Evolutionary conservation across 1,139 yeast species (phyloP).

Genomic region (Geotrichum carabidarum): DNA sequence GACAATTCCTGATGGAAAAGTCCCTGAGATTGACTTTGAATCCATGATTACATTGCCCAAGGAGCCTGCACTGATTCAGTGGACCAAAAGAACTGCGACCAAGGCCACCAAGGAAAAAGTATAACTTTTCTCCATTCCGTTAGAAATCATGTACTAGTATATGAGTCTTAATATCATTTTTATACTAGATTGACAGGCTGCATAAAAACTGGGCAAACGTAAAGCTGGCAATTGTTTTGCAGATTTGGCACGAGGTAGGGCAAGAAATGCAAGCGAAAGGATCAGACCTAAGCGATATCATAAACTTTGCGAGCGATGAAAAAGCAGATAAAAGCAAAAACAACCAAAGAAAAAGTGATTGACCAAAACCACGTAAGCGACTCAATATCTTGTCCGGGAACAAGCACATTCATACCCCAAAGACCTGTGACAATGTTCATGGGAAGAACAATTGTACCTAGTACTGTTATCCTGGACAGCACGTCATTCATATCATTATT

Average conservation of each 20-base stretch:
- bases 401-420: slow-evolving; percentile 98
- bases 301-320: slow-evolving; percentile 32
- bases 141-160: too few relatives aligned
- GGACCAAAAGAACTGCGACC: slow-evolving; percentile 43
- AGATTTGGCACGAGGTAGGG: too few relatives aligned
- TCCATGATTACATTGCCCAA: slow-evolving; percentile 92
- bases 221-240: too few relatives aligned
- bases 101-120: neutral
- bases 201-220: too few relatives aligned
- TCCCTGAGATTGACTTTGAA: slow-evolving; percentile 79
- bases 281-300: slow-evolving; percentile 23
- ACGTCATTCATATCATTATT: slow-evolving; percentile 96
- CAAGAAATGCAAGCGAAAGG: neutral
- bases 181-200: too few relatives aligned
- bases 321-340: slow-evolving; percentile 37
- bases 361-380: slow-evolving; percentile 76
- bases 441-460: slow-evolving; percentile 93
- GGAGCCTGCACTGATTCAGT: slow-evolving; percentile 69
- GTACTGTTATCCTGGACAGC: slow-evolving; percentile 82
- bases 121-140: too few relatives aligned
- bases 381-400: slow-evolving; percentile 76
- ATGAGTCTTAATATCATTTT: too few relatives aligned
- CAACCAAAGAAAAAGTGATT: slow-evolving; percentile 31
- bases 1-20: slow-evolving; percentile 51
- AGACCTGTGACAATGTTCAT: slow-evolving; percentile 91